phyloP scores from a whole-genome alignment of 1,284 basidiomycete genomes.

The Ganoderma sinense region DNA sequence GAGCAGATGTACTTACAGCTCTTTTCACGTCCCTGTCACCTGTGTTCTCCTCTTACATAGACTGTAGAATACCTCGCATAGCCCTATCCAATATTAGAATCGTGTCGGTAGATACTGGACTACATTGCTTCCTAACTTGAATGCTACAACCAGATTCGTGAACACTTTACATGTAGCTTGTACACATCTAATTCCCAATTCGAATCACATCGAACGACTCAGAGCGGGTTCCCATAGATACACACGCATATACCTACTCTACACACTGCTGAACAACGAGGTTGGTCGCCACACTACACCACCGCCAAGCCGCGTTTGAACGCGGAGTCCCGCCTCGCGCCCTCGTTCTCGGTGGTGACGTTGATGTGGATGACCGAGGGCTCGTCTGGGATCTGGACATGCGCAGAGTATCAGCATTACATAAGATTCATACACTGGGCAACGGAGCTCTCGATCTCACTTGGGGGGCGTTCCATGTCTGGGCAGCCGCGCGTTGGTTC shows the following conservation, averaged over 20 bases:
- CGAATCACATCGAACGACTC: too few relatives aligned
- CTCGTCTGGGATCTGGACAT: not conserved
- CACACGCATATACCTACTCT: too few relatives aligned
- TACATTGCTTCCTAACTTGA: too few relatives aligned
- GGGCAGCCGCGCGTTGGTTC: slow-evolving; percentile 1
- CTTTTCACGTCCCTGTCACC: too few relatives aligned
- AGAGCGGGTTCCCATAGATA: too few relatives aligned
- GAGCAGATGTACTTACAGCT: too few relatives aligned
- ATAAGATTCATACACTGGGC: too few relatives aligned
- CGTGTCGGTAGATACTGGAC: too few relatives aligned
- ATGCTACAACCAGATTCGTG: not conserved
- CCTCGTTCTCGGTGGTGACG: slow-evolving; percentile 1
- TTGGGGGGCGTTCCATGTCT: slow-evolving; percentile 8
- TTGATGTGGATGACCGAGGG: not conserved
- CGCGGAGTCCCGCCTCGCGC: slow-evolving; percentile 2
- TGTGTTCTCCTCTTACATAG: not conserved
- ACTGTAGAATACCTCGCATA: not conserved
- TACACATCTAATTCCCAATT: too few relatives aligned
- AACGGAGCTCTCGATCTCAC: not conserved
- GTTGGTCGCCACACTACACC: not conserved
- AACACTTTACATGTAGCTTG: too few relatives aligned
- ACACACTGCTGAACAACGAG: not conserved
- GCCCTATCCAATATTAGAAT: not conserved
- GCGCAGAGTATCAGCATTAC: not conserved
- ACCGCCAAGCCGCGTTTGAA: not conserved